Evolutionary conservation across 495 filamentous ascomycete species (phyloP).

Genomic region (Penicillium silybi): DNA sequence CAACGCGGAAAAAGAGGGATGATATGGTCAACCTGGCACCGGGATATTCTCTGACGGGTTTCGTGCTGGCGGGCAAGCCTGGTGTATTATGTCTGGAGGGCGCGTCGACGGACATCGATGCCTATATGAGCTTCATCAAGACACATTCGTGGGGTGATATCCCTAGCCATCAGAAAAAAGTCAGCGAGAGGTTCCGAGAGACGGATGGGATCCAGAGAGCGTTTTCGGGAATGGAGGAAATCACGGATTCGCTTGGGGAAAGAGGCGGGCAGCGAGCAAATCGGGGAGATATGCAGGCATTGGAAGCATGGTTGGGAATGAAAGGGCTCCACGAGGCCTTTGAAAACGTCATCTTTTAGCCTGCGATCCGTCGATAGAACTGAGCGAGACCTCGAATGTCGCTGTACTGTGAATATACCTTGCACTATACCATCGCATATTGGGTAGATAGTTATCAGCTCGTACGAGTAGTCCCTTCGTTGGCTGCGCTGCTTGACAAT

Average conservation of each 20-base stretch:
- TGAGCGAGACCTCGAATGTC: too few species aligned
- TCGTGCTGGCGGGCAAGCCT: conserved; percentile 39
- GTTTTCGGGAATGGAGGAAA: conserved; percentile 38
- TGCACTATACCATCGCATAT: too few species aligned
- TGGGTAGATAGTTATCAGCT: too few species aligned
- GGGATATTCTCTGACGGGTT: conserved; percentile 33
- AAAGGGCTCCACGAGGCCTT: conserved; percentile 34
- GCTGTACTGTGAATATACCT: too few species aligned
- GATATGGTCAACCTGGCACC: conserved; percentile 38
- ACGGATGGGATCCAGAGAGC: conserved; percentile 26
- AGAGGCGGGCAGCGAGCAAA: conserved; percentile 38
- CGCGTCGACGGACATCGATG: conserved; percentile 28
- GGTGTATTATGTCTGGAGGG: conserved; percentile 41
- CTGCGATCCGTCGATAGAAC: background rate
- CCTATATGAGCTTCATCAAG: conserved; percentile 43
- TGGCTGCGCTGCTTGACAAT: too few species aligned
- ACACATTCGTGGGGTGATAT: conserved; percentile 45
- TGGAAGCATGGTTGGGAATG: conserved; percentile 33
- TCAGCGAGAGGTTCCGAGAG: conserved; percentile 39
- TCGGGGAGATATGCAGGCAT: conserved; percentile 44
- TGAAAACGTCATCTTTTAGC: conserved; percentile 35
- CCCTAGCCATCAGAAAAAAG: conserved; percentile 41
- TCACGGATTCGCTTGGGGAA: conserved; percentile 37
- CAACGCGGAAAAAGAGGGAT: conserved; percentile 34
- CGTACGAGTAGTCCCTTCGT: too few species aligned